Evolutionary conservation across 2,329 filamentous ascomycete species (phyloP), one percentile per base, ranked within the genome.

Genomic region (Aspergillus phoenicis): DNA sequence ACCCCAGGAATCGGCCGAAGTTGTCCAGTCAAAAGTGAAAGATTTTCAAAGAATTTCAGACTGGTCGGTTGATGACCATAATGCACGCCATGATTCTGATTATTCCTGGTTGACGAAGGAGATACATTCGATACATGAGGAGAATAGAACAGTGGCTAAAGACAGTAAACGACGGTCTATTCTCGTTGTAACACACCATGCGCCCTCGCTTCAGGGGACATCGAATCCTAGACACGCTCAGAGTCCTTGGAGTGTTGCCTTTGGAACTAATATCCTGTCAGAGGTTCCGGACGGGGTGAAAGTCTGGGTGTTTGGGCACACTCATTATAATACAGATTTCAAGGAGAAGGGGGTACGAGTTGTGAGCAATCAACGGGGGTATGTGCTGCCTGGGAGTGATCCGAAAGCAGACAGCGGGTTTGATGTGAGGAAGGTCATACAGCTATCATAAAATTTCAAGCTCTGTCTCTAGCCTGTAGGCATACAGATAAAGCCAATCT

Each of bases 141-240:
- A 59, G 17, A 60, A 66, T 10, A 11, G 11, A 11, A 3, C 33
- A 15, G 33, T 8, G 8, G 6, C 41, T 24, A 53, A 38, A 5
- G 13, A 20, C 17, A 20, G 22, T 10, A 20, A 55, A 15, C 54
- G 53, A 15, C 20, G 20, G 10, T 60, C 62, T 33, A 64, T 86
- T 5, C 60, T 88, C 0, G 78, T 88, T 0, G 78, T 82, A 0
- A 87, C 84, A 0, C 84, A 87, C 57, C 85, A 88, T 66, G 84
- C 85, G 2, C 85, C 85, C 1, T 81, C 76, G n/a, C 64, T 83
- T 0, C 63, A 78, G 48, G 78, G 77, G 6, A 82, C 83, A 2
- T 82, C 84, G 0, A 75, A 76, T 2, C 84, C 84, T 0, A 77
- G 81, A 62, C 75, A 88, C 53, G 66, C 75, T 2, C 70, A 76